phyloP scores from a whole-genome alignment of 2,329 filamentous ascomycete genomes.

The Delphinella strobiligena region DNA sequence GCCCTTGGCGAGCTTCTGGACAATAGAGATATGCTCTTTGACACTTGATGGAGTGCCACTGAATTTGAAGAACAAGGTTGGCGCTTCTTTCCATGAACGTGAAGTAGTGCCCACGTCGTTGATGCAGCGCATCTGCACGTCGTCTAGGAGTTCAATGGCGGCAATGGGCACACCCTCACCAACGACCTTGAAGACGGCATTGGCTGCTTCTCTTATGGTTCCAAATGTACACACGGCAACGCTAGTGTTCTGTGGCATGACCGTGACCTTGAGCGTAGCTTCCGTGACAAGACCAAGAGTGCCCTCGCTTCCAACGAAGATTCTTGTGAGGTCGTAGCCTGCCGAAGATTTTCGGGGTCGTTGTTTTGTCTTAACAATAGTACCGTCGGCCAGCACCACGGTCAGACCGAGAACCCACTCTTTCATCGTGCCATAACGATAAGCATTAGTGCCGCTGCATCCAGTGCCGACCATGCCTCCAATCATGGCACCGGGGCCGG shows the following conservation, averaged over 20 bases:
- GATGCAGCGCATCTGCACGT: constrained; percentile 72
- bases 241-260: constrained; percentile 64
- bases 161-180: constrained; percentile 71
- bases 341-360: constrained; percentile 80
- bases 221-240: constrained; percentile 63
- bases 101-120: constrained; percentile 54
- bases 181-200: constrained; percentile 71
- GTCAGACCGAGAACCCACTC: constrained; percentile 85
- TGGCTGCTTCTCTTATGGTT: constrained; percentile 57
- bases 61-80: constrained; percentile 69
- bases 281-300: constrained; percentile 87
- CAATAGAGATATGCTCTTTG: constrained; percentile 64
- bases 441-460: constrained; percentile 74
- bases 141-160: constrained; percentile 86
- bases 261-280: constrained; percentile 75
- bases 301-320: constrained; percentile 85
- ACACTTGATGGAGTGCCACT: constrained; percentile 55
- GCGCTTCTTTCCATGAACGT: constrained; percentile 54
- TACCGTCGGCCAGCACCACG: constrained; percentile 81
- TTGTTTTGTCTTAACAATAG: constrained; percentile 78
- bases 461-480: constrained; percentile 77
- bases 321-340: constrained; percentile 79
- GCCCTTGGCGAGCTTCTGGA: constrained; percentile 47
- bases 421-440: constrained; percentile 87
- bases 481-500: constrained; percentile 84